Conservation (phyloP, 2,329 filamentous ascomycete genomes). For the Aspergillus ochraceus region DNA sequence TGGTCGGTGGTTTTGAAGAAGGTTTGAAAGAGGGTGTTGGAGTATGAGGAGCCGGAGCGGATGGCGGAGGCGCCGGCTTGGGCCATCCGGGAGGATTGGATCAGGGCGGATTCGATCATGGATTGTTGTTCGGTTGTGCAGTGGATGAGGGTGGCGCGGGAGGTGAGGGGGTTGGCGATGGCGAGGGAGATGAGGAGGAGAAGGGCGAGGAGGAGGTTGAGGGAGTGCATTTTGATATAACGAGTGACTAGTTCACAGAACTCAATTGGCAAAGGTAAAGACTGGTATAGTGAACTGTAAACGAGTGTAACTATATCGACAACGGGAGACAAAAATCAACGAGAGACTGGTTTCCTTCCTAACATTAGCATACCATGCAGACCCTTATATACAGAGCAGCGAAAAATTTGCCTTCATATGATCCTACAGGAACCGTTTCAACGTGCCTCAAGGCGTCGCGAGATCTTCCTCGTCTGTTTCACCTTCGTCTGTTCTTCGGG, state of each 20-base stretch:
- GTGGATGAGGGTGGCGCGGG: neutral
- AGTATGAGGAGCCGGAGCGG: neutral
- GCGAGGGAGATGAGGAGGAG: neutral
- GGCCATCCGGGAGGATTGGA: neutral
- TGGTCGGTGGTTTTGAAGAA: slow-evolving; percentile 6
- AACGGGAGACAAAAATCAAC: neutral
- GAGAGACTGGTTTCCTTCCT: neutral
- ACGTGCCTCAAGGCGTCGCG: neutral
- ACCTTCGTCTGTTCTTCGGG: neutral
- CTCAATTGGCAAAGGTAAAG: too few relatives aligned
- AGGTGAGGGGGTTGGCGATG: neutral
- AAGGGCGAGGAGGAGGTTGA: neutral
- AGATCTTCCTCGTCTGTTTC: neutral
- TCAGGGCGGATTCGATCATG: neutral
- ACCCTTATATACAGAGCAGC: neutral
- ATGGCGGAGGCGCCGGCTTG: neutral
- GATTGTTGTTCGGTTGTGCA: neutral
- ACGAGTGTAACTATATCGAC: neutral
- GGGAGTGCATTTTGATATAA: slow-evolving; percentile 3
- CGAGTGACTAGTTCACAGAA: too few relatives aligned
- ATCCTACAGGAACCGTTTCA: neutral
- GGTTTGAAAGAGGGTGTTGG: neutral
- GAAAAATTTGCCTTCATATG: neutral
- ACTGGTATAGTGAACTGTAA: too few relatives aligned
- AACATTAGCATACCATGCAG: neutral